Conservation (phyloP, 2,329 filamentous ascomycete genomes). For the Seiridium cupressi region DNA sequence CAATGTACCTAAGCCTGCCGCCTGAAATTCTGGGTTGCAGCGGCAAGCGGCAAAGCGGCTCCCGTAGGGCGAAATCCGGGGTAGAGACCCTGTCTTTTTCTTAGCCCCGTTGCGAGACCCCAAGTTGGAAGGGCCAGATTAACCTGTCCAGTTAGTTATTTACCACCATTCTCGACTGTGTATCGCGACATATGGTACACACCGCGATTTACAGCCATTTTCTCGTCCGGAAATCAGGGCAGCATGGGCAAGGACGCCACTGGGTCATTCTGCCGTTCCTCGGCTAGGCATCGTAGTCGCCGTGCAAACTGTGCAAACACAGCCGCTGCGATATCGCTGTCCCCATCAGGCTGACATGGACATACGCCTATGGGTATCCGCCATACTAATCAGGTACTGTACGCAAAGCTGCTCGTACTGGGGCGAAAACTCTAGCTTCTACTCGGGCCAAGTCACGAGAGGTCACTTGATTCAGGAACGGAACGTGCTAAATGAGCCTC, state of each 20-base stretch:
- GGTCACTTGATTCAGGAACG: conserved; percentile 4
- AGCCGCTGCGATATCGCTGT: conserved; percentile 3
- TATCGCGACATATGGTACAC: too few species aligned
- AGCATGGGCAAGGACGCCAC: too few species aligned
- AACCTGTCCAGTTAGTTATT: background rate
- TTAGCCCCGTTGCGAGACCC: background rate
- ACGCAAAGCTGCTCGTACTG: background rate
- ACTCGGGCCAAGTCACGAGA: too few species aligned
- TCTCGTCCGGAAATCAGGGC: too few species aligned
- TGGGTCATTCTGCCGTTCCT: background rate
- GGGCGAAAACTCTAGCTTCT: too few species aligned
- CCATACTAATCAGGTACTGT: background rate
- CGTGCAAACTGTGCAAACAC: background rate
- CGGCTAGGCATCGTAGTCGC: background rate
- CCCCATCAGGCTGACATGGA: background rate
- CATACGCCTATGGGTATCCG: background rate
- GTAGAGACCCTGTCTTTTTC: background rate
- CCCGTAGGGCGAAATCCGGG: conserved; percentile 4
- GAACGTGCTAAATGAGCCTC: background rate
- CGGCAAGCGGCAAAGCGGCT: conserved; percentile 1
- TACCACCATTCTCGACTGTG: too few species aligned
- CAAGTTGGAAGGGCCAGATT: background rate
- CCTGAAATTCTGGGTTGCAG: background rate
- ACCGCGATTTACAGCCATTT: too few species aligned
- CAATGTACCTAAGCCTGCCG: background rate